Evolutionary conservation across 208 protist species (phyloP).

Genomic region (Novymonas esmeraldas): DNA sequence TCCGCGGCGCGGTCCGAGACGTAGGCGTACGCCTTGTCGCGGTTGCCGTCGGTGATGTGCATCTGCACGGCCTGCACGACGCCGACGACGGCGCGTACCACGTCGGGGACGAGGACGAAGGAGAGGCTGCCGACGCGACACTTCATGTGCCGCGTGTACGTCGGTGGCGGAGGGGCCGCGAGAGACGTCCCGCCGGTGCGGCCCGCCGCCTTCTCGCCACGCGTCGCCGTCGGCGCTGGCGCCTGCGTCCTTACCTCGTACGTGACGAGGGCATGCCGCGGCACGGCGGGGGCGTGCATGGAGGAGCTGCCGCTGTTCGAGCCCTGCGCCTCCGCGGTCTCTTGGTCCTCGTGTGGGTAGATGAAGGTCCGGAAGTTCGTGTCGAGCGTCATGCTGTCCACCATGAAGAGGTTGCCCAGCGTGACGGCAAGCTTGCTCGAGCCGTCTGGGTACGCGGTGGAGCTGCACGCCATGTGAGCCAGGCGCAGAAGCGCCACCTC

Average conservation of each 20-base stretch:
- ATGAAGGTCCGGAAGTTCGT: constrained; percentile 60
- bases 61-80: constrained; percentile 49
- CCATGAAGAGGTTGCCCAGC: constrained; percentile 55
- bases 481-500: constrained; percentile 53
- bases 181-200: neutral
- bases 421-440: constrained; percentile 39
- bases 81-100: constrained; percentile 48
- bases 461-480: constrained; percentile 25
- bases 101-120: constrained; percentile 66
- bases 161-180: neutral
- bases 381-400: constrained; percentile 38
- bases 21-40: constrained; percentile 72
- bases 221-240: neutral
- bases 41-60: constrained; percentile 71
- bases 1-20: constrained; percentile 51
- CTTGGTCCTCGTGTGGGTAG: constrained; percentile 37
- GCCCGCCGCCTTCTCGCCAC: neutral
- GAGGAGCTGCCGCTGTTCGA: neutral
- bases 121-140: constrained; percentile 54
- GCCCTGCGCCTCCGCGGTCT: constrained; percentile 13
- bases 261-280: constrained; percentile 11
- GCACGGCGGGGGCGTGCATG: constrained; percentile 1
- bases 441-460: constrained; percentile 39
- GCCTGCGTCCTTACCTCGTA: constrained; percentile 21
- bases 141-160: constrained; percentile 51